Base-by-base conservation (phyloP, 768 basidiomycete genomes). In the Hirschioporus abietinus region DNA sequence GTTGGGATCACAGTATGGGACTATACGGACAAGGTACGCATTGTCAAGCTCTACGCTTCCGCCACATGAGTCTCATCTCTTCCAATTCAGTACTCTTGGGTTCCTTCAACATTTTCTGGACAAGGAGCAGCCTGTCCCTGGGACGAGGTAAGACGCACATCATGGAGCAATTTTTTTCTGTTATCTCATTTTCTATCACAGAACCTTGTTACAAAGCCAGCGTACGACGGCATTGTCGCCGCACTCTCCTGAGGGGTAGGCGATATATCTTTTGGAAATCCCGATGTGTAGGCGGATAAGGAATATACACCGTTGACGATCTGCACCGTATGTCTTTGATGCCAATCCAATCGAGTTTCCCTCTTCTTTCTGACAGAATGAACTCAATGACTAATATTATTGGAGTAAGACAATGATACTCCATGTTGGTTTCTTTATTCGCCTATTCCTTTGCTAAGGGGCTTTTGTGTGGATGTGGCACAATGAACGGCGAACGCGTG, bases 181-280 rank as follows among this genome's bases (percentile, higher is more conserved):
- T 20, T 52, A 10, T 15, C 42, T 52, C 42, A 52, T 10, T 52
- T 52, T 15, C 20, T 3, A 52, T 52, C 20, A 20, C 20, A 52
- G 66, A 82, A 79, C 66, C 68, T 83, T 23, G 71, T 75, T 59
- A 74, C 72, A 64, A 83, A 84, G 69, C 82, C 83, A 12, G 82
- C 82, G 0, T 83, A 79, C 66, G 77, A 79, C 69, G 83, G 83
- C 18, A 82, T 84, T 68, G 74, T 80, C 18, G 77, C 75, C 76
- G 73, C 69, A 1, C 65, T 75, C 57, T 52, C 42, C 42, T 52
- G 12, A 52, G 12, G 5, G 2, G 42, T 52, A 20, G 42, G 12
- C 42, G 20, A 15, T 52, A 3, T 12, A 52, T 52, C 4, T 6
- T 5, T 3, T 15, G 20, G 42, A 1, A 12, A 1, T 52, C 12